These are phyloP conservation scores for Sugiyamaella xylanicola DNA, from an alignment of 1,139 yeast species.

Conservation along the genomic window DNA sequence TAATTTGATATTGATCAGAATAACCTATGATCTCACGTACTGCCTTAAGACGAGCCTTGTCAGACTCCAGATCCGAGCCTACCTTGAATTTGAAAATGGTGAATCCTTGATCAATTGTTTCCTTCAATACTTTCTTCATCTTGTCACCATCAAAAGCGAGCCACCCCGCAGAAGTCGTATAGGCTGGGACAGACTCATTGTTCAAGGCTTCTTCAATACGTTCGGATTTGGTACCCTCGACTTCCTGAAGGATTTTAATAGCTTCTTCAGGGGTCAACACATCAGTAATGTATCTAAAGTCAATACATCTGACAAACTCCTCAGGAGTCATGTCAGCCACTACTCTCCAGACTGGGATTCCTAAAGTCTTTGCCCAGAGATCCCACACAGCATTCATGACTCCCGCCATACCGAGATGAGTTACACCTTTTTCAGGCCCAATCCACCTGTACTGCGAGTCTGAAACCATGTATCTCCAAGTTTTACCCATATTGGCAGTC, in stretches of 20 bases:
- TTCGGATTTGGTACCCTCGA: conserved; percentile 37
- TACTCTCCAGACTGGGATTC: conserved; percentile 43
- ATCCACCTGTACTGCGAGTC: conserved; percentile 45
- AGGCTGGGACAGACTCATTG: conserved; percentile 45
- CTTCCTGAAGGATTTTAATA: conserved; percentile 35
- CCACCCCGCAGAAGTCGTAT: conserved; percentile 49
- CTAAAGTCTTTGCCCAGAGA: conserved; percentile 42
- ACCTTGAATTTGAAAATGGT: conserved; percentile 46
- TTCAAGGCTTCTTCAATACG: conserved; percentile 41
- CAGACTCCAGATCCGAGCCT: conserved; percentile 43
- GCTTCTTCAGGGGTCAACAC: conserved; percentile 44
- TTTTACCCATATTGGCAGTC: conserved; percentile 41
- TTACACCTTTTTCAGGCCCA: conserved; percentile 44
- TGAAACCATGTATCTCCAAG: conserved; percentile 43
- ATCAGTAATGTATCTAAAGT: conserved; percentile 43
- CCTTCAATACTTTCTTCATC: conserved; percentile 38
- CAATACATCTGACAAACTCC: conserved; percentile 43
- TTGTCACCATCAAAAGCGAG: conserved; percentile 45
- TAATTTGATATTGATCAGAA: conserved; percentile 35
- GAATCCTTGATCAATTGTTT: conserved; percentile 43
- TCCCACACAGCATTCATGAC: conserved; percentile 43
- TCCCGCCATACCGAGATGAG: conserved; percentile 40
- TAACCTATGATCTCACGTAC: conserved; percentile 46
- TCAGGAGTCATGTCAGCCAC: conserved; percentile 44
- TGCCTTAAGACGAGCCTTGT: conserved; percentile 39